Evolutionary conservation across 208 protist species (phyloP).

Genomic region (Crithidia brevicula): DNA sequence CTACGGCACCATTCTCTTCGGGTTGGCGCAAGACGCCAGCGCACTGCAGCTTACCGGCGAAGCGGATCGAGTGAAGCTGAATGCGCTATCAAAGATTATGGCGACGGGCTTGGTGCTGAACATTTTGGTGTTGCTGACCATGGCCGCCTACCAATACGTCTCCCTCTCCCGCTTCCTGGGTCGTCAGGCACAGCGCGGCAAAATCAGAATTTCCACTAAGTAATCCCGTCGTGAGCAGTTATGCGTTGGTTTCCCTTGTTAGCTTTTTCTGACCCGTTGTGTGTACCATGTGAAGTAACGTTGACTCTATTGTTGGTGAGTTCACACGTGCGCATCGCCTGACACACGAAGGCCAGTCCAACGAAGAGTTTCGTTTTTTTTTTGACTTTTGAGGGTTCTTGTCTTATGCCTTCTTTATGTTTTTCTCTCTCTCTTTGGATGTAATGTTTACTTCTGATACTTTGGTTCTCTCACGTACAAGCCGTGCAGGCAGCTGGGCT

Average conservation of each 20-base stretch:
- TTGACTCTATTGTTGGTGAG: too few relatives aligned
- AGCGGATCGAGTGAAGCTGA: slow-evolving; percentile 52
- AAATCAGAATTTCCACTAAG: slow-evolving; percentile 25
- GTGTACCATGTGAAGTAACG: too few relatives aligned
- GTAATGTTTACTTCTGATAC: neutral
- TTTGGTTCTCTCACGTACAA: too few relatives aligned
- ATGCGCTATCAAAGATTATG: slow-evolving; percentile 50
- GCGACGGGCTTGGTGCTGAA: slow-evolving; percentile 49
- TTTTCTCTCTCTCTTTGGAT: neutral
- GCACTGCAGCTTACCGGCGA: slow-evolving; percentile 49
- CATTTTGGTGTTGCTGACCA: slow-evolving; percentile 50
- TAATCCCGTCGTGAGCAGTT: neutral
- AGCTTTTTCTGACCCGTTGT: too few relatives aligned
- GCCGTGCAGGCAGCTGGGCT: too few relatives aligned
- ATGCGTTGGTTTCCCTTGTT: too few relatives aligned
- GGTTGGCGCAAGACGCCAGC: slow-evolving; percentile 46
- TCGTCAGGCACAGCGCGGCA: slow-evolving; percentile 14
- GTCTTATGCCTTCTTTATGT: neutral
- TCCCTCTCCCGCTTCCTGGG: slow-evolving; percentile 59
- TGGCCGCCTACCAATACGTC: slow-evolving; percentile 63
- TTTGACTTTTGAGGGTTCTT: too few relatives aligned
- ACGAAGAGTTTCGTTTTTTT: too few relatives aligned
- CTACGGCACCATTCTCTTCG: slow-evolving; percentile 57
- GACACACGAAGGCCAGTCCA: too few relatives aligned
- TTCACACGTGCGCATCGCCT: too few relatives aligned